Evolutionary conservation across 2,329 filamentous ascomycete genomes (phyloP).

Genomic region (Myotisia sp.): DNA sequence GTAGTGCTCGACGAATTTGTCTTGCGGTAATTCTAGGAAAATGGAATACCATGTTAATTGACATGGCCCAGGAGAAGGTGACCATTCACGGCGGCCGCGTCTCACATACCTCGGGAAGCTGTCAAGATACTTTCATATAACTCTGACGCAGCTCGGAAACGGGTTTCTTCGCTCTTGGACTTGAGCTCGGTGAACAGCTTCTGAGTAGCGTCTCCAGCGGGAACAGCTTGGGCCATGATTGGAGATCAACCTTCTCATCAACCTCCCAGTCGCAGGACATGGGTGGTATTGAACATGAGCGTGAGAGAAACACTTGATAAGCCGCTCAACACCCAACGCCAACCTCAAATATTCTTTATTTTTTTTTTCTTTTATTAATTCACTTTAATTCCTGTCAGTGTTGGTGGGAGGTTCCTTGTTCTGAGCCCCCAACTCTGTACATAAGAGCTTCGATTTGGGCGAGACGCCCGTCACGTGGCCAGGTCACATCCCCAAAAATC

Average conservation of each 20-base stretch:
- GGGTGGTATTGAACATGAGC: too few relatives aligned
- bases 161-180: conserved; percentile 40
- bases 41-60: conserved; percentile 1
- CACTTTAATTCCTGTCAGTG: too few relatives aligned
- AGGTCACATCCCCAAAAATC: too few relatives aligned
- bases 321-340: too few relatives aligned
- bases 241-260: conserved; percentile 2
- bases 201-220: conserved; percentile 37
- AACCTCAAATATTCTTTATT: too few relatives aligned
- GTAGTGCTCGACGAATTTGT: conserved; percentile 62
- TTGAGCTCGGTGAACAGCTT: conserved; percentile 44
- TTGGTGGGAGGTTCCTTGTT: too few relatives aligned
- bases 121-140: conserved; percentile 33
- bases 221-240: conserved; percentile 35
- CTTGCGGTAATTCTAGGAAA: conserved; percentile 55
- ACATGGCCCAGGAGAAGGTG: neutral
- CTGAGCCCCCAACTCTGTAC: too few relatives aligned
- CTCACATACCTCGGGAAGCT: conserved; percentile 31
- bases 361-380: too few relatives aligned
- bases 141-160: conserved; percentile 36
- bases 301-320: too few relatives aligned
- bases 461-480: too few relatives aligned
- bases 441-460: too few relatives aligned
- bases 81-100: neutral
- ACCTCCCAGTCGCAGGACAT: too few relatives aligned